Conservation (phyloP, 257 asterid genomes). For the Leonotis leonurus region DNA sequence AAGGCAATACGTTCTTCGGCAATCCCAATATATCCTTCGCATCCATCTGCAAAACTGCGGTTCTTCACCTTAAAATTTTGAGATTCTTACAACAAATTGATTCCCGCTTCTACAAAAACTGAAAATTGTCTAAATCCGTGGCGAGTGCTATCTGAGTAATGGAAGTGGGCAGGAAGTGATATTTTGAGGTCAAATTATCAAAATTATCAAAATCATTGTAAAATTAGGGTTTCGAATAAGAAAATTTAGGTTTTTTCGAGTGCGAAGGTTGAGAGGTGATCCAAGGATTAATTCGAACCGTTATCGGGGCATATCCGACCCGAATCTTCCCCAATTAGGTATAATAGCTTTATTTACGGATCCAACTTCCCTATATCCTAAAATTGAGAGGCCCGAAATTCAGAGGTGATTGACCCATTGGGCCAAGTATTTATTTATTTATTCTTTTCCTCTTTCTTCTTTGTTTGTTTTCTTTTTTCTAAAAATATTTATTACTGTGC, state of each 20-base stretch:
- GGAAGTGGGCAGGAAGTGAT: background rate
- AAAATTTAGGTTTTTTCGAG: constrained; percentile 13
- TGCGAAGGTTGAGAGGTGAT: background rate
- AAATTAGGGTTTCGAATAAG: constrained; percentile 20
- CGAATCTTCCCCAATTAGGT: background rate
- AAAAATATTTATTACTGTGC: too few species aligned
- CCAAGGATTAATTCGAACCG: background rate
- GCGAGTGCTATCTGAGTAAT: background rate
- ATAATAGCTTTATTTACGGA: too few species aligned
- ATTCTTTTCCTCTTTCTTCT: too few species aligned
- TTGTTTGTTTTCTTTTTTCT: too few species aligned
- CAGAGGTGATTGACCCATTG: too few species aligned
- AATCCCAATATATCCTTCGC: constrained; percentile 93
- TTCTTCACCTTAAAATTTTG: background rate
- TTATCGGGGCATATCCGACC: background rate
- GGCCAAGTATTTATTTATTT: background rate
- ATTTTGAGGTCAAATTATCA: background rate
- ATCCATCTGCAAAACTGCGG: constrained; percentile 43
- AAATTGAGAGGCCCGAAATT: too few species aligned
- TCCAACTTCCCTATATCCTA: too few species aligned
- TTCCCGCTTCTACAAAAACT: background rate
- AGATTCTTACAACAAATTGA: background rate
- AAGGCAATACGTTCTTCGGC: constrained; percentile 53
- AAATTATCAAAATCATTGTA: background rate
- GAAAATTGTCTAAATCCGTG: background rate